phyloP scores from a whole-genome alignment of 176 grass and related monocot genomes.

The Raddia distichophylla region DNA sequence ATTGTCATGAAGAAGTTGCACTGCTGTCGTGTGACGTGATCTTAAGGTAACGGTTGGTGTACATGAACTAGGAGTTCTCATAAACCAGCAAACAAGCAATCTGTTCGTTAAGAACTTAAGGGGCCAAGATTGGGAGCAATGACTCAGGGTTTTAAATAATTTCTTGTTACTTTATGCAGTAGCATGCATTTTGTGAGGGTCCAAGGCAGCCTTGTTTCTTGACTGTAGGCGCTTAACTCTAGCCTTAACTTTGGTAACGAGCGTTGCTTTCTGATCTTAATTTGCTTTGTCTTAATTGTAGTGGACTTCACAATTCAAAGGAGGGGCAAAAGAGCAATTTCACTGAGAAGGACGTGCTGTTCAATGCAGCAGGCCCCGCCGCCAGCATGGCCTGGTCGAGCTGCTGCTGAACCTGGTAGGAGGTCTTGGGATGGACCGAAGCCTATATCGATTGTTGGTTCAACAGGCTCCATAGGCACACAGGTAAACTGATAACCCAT shows the following conservation, averaged over 20 bases:
- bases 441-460: conserved; percentile 92
- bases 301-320: conserved; percentile 64
- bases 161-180: conserved; percentile 20
- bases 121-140: conserved; percentile 3
- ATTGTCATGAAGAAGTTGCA: conserved; percentile 16
- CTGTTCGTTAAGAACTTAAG: background rate
- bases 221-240: background rate
- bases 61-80: conserved; percentile 18
- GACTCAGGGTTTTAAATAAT: background rate
- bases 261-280: conserved; percentile 2
- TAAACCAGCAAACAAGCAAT: background rate
- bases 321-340: conserved; percentile 52
- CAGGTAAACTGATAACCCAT: conserved; percentile 56
- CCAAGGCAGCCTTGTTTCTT: background rate
- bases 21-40: background rate
- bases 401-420: conserved; percentile 56
- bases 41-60: conserved; percentile 2
- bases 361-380: conserved; percentile 65
- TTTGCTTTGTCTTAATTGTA: conserved; percentile 35
- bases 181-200: background rate
- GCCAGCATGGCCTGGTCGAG: conserved; percentile 92
- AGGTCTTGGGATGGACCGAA: conserved; percentile 82
- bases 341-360: conserved; percentile 57
- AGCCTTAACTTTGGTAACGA: background rate
- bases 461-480: conserved; percentile 95